Conservation (phyloP, 2,329 filamentous ascomycete species). For the Cyphellophora europaea region DNA sequence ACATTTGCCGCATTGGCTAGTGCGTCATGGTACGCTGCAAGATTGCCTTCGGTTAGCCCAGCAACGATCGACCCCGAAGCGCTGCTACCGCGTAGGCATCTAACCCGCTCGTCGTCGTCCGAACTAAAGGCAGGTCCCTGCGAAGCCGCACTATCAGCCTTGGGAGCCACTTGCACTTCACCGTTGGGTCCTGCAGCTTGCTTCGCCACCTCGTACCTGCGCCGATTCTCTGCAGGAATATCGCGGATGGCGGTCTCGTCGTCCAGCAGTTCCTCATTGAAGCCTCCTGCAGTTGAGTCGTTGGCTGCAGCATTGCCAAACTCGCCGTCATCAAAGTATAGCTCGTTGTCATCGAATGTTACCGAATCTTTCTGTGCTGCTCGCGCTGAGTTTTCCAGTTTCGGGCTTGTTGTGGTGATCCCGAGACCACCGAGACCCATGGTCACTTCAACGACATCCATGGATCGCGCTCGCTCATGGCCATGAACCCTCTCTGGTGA, state of each 20-base stretch:
- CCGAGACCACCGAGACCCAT: slow-evolving; percentile 15
- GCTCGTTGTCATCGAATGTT: slow-evolving; percentile 27
- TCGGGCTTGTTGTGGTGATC: slow-evolving; percentile 14
- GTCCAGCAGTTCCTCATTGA: slow-evolving; percentile 41
- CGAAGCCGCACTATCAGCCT: neutral
- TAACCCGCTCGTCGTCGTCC: neutral
- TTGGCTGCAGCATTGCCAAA: slow-evolving; percentile 17
- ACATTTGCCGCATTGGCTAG: slow-evolving; percentile 72
- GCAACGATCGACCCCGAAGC: neutral
- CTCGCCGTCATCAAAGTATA: slow-evolving; percentile 38
- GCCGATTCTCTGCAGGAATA: slow-evolving; percentile 18
- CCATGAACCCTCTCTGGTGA: slow-evolving; percentile 5
- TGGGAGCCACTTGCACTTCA: slow-evolving; percentile 5
- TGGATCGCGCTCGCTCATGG: slow-evolving; percentile 1
- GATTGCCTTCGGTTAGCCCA: slow-evolving; percentile 44
- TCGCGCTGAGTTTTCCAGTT: too few relatives aligned
- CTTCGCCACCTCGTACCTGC: slow-evolving; percentile 14
- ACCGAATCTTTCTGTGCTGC: too few relatives aligned
- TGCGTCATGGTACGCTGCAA: slow-evolving; percentile 72
- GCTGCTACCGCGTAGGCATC: slow-evolving; percentile 1
- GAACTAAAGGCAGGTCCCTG: neutral
- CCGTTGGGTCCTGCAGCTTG: slow-evolving; percentile 4
- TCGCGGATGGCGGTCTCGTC: slow-evolving; percentile 31
- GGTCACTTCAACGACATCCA: slow-evolving; percentile 5
- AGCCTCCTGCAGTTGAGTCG: slow-evolving; percentile 18